These are phyloP conservation scores for Phalaenopsis hybrid DNA, from an alignment of 116 monocot species.

Conservation along the genomic window DNA sequence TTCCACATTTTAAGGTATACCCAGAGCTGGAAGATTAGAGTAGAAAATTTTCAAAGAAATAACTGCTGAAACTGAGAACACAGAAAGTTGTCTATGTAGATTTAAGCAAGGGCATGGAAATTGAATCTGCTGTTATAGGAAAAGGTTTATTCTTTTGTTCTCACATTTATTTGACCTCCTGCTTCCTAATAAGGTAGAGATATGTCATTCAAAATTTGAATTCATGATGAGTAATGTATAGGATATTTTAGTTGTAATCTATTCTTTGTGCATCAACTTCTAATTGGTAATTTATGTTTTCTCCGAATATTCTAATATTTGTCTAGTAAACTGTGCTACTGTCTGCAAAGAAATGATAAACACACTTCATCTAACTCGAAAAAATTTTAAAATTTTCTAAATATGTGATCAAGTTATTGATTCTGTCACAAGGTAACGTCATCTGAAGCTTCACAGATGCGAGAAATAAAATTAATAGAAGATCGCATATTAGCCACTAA, in stretches of 20 bases:
- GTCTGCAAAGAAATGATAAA: neutral
- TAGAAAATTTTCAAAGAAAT: slow-evolving; percentile 23
- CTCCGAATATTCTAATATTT: neutral
- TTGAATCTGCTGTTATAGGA: slow-evolving; percentile 30
- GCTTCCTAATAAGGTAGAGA: neutral
- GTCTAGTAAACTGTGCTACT: neutral
- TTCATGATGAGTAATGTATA: neutral
- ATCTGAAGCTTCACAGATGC: slow-evolving; percentile 23
- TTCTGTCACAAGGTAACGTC: slow-evolving; percentile 25
- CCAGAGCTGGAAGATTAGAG: slow-evolving; percentile 9
- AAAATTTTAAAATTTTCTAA: neutral
- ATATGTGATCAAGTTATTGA: neutral
- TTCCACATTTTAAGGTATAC: slow-evolving; percentile 17
- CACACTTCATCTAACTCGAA: neutral
- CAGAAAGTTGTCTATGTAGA: slow-evolving; percentile 31
- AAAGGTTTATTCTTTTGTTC: neutral
- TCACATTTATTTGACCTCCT: neutral
- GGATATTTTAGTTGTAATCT: neutral
- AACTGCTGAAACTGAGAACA: slow-evolving; percentile 25
- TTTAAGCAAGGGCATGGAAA: slow-evolving; percentile 21
- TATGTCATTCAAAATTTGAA: neutral
- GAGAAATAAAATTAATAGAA: slow-evolving; percentile 37
- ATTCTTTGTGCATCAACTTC: neutral
- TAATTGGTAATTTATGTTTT: neutral
- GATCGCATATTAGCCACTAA: slow-evolving; percentile 20